A percentile compares a stretch with the other conserved stretches of the same genome.
Evolutionary conservation across 2,329 filamentous ascomycete species (phyloP).

Genomic region (Sporothrix curviconia): DNA sequence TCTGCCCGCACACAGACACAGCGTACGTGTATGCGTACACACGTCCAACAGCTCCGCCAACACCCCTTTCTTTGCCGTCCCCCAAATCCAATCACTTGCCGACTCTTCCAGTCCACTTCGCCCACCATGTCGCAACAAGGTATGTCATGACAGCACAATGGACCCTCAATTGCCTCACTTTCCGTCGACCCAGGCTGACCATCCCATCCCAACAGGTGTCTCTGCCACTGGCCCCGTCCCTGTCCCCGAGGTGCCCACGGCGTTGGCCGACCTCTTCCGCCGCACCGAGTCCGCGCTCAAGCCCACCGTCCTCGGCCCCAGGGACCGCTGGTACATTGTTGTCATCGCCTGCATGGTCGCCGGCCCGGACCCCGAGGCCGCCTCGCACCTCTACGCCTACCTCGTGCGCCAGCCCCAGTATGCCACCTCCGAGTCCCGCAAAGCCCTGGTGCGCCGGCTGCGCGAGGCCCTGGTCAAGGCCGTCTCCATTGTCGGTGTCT

Average conservation of each 20-base stretch:
- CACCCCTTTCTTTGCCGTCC: not conserved
- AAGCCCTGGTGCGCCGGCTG: slow-evolving; percentile 43
- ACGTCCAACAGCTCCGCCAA: too few species aligned
- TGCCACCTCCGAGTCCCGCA: slow-evolving; percentile 35
- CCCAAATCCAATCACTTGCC: not conserved
- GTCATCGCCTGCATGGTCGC: slow-evolving; percentile 38
- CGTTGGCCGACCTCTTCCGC: slow-evolving; percentile 13
- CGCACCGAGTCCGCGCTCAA: slow-evolving; percentile 11
- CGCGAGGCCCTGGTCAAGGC: slow-evolving; percentile 55
- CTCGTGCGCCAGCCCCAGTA: slow-evolving; percentile 44
- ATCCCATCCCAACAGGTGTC: not conserved
- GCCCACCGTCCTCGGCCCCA: slow-evolving; percentile 17
- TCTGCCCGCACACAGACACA: too few species aligned
- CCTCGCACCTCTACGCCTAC: slow-evolving; percentile 49
- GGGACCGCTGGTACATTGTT: slow-evolving; percentile 22
- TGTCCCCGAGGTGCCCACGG: not conserved
- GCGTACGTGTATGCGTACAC: too few species aligned
- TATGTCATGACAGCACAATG: too few species aligned
- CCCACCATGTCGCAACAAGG: slow-evolving; percentile 1
- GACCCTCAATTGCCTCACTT: too few species aligned
- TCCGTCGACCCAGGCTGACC: not conserved
- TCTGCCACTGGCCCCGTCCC: not conserved
- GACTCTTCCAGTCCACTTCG: not conserved
- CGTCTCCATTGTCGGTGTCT: slow-evolving; percentile 53
- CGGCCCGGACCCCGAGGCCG: slow-evolving; percentile 44